Evolutionary conservation across 2,329 filamentous ascomycete species (phyloP), one percentile per base, ranked within the genome.

Genomic region (Sordariomycetes sp.): DNA sequence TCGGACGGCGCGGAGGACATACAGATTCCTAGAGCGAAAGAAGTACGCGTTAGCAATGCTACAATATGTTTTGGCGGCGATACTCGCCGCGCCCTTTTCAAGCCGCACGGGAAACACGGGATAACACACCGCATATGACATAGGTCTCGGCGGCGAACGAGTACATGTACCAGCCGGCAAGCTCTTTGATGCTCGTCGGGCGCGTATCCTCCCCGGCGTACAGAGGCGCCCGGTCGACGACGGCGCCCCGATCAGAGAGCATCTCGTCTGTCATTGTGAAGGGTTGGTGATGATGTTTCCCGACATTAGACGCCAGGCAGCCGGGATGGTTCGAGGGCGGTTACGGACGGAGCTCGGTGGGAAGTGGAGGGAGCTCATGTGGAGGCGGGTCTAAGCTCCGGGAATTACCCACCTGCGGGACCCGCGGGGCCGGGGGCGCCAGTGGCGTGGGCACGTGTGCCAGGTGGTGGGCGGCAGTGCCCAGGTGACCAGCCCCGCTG

Each of bases 141-240:
- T 96, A 97, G 57, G 95, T 92, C 74, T 99, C 94, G 22, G 92
- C 90, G 25, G 94, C 94, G 78, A 95, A 97, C 50, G 88, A 88
- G 74, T 97, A 97, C 68, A 87, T 86, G 72, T 97, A 99, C 89
- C 95, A 99, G 64, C 92, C 94, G 45, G 84, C 77, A 60, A 97
- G 80, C 78, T 99, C 94, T 70, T 87, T 92, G 64, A 74, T 75
- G 69, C 89, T 96, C 10, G 94, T 97, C 57, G 87, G 81, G n/a
- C 92, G 80, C 25, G 84, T 88, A 70, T 99, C 94, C 69, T 97
- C 90, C 60, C 88, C 90, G 2, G 78, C 77, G 69, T 95, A 96
- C 58, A 81, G 77, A 57, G 81, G 70, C 60, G 55, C 34, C 50
- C 34, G 50, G 15, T 55, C 52, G 12, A 36, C 55, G 53, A 57